Evolutionary conservation across 169 alveolate genomes (phyloP), one percentile per base, ranked within the genome.

Genomic region (Eimeria acervulina): DNA sequence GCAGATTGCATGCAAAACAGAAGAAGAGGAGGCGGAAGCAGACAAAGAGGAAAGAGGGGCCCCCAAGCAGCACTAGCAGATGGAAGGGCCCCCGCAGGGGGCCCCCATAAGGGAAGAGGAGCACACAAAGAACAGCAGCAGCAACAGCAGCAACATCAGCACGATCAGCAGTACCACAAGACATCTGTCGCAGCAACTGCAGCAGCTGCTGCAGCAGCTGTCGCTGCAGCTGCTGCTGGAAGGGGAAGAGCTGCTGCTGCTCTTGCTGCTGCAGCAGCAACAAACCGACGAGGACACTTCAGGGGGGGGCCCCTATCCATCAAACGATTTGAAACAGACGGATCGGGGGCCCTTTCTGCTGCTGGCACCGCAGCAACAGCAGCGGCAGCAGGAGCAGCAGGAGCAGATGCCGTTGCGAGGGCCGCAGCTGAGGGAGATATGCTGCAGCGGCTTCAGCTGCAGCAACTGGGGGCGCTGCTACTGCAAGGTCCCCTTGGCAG

Each of bases 371-470:
- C 90, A 81, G 90, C 90, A 40, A 70, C 63, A 42, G 42, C 90
- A 42, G 90, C 90, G 21, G 51, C 38, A 40, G 90, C 90, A 80
- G 90, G 44, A 81, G 87, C 87, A 76, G 87, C 80, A 68, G 80
- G 47, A 68, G 80, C 47, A 31, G 80, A n/a, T 31, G 80, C 38
- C 4, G 80, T 19, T 31, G 80, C 80, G 0, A 36, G 55, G 31
- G 52, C 59, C 8, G 87, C 61, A 19, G 44, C 87, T 28, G 87
- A 76, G 8, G 87, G 59, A 38, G 87, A 76, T 42, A 28, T 15
- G 36, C 36, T 38, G 87, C 87, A 76, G 87, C 87, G 87, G 61
- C 51, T 76, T 55, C 87, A 76, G 59, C 80, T 68, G 80, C 80
- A 68, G 80, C 87, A 76, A 28, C 87, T 76, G 19, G 87, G 87